These are phyloP conservation scores for Strobilomyces echinocephalus DNA, from an alignment of 768 basidiomycete genomes.

Conservation along the genomic window DNA sequence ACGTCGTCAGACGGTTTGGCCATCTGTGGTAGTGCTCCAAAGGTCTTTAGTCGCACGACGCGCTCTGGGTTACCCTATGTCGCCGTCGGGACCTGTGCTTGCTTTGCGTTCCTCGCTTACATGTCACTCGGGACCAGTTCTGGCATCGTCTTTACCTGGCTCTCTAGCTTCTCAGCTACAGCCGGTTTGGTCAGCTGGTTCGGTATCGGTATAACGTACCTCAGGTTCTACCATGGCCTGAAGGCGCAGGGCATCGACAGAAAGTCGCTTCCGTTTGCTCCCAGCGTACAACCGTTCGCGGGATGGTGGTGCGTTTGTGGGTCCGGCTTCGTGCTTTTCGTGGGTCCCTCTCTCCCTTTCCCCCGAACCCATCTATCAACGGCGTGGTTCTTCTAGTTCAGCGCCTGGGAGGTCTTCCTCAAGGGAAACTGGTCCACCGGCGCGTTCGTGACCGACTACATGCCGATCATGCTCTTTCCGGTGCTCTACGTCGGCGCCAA, in stretches of 20 bases:
- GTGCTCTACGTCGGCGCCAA: no score
- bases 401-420: slow-evolving; percentile 27
- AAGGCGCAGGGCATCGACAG: slow-evolving; percentile 35
- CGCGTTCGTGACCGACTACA: slow-evolving; percentile 40
- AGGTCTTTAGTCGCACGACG: no score
- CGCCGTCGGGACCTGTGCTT: slow-evolving; percentile 12
- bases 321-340: slow-evolving; percentile 31
- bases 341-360: slow-evolving; percentile 18
- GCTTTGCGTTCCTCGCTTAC: slow-evolving; percentile 38
- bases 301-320: slow-evolving; percentile 35
- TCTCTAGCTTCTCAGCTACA: no score
- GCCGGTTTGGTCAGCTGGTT: slow-evolving; percentile 38
- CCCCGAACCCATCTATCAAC: background rate
- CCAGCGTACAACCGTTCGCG: slow-evolving; percentile 38
- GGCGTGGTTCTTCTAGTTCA: slow-evolving; percentile 25
- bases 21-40: no score
- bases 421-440: slow-evolving; percentile 30
- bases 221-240: no score
- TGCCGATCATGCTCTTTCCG: slow-evolving; percentile 32
- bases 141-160: no score
- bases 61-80: no score
- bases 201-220: slow-evolving; percentile 40
- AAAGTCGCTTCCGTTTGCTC: slow-evolving; percentile 39
- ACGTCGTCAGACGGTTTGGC: no score
- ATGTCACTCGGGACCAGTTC: slow-evolving; percentile 34